Evolutionary conservation across 257 asterid genomes (phyloP).

Genomic region (Solanum pennellii): DNA sequence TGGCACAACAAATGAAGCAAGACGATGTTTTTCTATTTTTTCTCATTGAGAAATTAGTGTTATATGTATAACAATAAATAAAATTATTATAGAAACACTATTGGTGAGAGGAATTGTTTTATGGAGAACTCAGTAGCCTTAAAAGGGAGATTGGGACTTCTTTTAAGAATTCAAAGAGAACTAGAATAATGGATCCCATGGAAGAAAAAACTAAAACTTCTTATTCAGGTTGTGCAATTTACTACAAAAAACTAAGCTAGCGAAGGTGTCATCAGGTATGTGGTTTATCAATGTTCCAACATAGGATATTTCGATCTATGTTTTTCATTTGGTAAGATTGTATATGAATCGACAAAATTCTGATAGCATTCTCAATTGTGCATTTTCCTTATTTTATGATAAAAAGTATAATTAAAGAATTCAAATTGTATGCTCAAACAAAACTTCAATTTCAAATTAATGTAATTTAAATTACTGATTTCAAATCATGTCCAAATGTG

Average conservation of each 20-base stretch:
- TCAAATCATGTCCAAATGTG: not conserved
- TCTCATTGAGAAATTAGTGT: not conserved
- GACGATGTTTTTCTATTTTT: not conserved
- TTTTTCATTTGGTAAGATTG: not conserved
- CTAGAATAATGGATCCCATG: not conserved
- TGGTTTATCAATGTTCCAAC: not conserved
- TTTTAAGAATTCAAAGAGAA: not conserved
- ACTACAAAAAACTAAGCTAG: not conserved
- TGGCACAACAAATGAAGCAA: not conserved
- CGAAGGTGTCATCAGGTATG: not conserved
- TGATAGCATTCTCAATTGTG: not conserved
- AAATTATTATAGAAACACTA: not conserved
- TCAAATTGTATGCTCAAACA: not conserved
- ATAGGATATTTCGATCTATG: not conserved
- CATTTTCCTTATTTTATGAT: no score
- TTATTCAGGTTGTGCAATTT: not conserved
- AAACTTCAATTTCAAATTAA: not conserved
- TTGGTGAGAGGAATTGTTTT: not conserved
- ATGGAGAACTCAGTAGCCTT: not conserved
- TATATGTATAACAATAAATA: not conserved
- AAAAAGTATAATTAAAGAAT: no score
- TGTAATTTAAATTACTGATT: no score
- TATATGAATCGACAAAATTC: not conserved
- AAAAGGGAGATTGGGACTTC: not conserved
- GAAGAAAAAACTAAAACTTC: not conserved